Conservation (phyloP, 2,329 filamentous ascomycete species). For the Aspergillus glaucus region DNA sequence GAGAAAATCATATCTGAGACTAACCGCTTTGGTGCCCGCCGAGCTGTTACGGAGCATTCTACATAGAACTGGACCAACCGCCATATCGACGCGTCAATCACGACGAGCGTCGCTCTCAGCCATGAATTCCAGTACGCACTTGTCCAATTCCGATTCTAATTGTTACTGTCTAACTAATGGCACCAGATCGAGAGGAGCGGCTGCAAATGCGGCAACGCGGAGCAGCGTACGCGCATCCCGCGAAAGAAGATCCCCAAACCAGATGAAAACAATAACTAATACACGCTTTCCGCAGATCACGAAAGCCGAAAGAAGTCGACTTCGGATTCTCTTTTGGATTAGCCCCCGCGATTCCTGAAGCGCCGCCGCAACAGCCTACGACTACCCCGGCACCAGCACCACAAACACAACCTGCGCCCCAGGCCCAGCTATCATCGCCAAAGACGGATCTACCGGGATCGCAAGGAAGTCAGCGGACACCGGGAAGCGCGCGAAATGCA, state of each 20-base stretch:
- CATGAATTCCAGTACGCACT: constrained; percentile 35
- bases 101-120: constrained; percentile 23
- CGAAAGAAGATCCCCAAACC: constrained; percentile 6
- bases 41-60: background rate
- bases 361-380: constrained; percentile 17
- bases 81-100: constrained; percentile 26
- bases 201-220: constrained; percentile 53
- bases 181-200: constrained; percentile 47
- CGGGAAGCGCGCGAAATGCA: constrained; percentile 27
- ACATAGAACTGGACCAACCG: background rate
- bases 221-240: constrained; percentile 45
- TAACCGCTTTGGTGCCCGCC: background rate
- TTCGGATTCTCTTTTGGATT: constrained; percentile 47
- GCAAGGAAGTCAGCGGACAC: constrained; percentile 16
- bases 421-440: constrained; percentile 8
- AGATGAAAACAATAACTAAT: constrained; percentile 16
- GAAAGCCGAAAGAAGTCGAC: constrained; percentile 42
- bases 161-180: constrained; percentile 3
- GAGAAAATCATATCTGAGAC: constrained; percentile 4
- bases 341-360: constrained; percentile 16
- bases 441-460: constrained; percentile 12
- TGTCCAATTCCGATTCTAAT: constrained; percentile 5
- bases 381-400: constrained; percentile 18
- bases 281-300: constrained; percentile 30
- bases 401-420: constrained; percentile 9